Percentiles rank a stretch among this genome's conserved stretches.
Conservation (phyloP, 2,329 filamentous ascomycete species). For the Nigrograna mackinnonii region DNA sequence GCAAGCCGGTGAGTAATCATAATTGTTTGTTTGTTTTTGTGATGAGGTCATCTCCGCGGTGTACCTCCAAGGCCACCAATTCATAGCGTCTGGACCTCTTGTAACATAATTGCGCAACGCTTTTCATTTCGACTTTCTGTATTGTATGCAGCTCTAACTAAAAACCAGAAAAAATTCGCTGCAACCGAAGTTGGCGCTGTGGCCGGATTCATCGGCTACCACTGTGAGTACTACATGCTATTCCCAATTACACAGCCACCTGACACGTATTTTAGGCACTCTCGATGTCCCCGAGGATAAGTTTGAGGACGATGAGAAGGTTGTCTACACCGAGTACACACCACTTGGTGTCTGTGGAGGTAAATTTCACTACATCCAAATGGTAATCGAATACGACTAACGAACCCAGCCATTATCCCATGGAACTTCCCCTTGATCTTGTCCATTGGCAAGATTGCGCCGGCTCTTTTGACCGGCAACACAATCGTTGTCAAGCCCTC, state of each 20-base stretch:
- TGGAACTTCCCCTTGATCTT: conserved; percentile 48
- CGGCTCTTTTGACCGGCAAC: conserved; percentile 61
- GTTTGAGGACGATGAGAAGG: conserved; percentile 50
- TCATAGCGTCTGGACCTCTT: no score
- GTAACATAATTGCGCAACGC: no score
- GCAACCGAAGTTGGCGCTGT: conserved; percentile 43
- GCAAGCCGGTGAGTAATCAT: conserved; percentile 34
- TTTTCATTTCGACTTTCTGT: no score
- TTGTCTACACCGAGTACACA: conserved; percentile 49
- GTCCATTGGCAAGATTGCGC: conserved; percentile 57
- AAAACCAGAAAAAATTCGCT: conserved; percentile 48
- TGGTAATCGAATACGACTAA: conserved; percentile 5
- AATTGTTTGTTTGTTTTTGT: neutral
- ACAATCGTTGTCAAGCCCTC: conserved; percentile 61
- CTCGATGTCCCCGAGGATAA: conserved; percentile 42
- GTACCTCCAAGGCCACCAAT: no score
- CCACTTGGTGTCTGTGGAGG: conserved; percentile 51
- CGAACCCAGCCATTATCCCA: conserved; percentile 28
- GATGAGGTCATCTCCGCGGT: no score
- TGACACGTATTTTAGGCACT: conserved; percentile 37
- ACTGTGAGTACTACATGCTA: conserved; percentile 19
- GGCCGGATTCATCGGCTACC: conserved; percentile 41
- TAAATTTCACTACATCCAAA: conserved; percentile 10
- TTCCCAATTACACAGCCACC: no score
- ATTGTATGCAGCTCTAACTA: no score